Evolutionary conservation across 345 rosid species (phyloP).

Genomic region (rapeseed (Brassica napus)): Da-Ae NC_063441.1:21270501-21271000

Average conservation of each 20-base stretch:
- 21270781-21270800: not conserved
- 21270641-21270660: constrained; percentile 37
- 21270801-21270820: not conserved
- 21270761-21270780: constrained; percentile 1
- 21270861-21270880: not conserved
- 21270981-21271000: constrained; percentile 94
- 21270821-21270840: constrained; percentile 1
- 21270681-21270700: constrained; percentile 29
- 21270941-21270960: constrained; percentile 45
- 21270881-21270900: constrained; percentile 10
- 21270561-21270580: constrained; percentile 36
- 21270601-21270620: constrained; percentile 39
- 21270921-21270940: constrained; percentile 54
- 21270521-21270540: not conserved
- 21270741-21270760: constrained; percentile 24
- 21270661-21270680: constrained; percentile 18
- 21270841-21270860: not conserved
- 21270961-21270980: constrained; percentile 66
- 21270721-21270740: constrained; percentile 18
- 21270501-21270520: constrained; percentile 2
- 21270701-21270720: not conserved
- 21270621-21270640: constrained; percentile 24
- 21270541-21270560: constrained; percentile 27
- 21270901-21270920: constrained; percentile 9
- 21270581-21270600: constrained; percentile 38